A percentile compares a stretch with the other conserved stretches of the same genome.
phyloP scores from a whole-genome alignment of 75 land plant species.

The Chamaecyparis obtusa region DNA sequence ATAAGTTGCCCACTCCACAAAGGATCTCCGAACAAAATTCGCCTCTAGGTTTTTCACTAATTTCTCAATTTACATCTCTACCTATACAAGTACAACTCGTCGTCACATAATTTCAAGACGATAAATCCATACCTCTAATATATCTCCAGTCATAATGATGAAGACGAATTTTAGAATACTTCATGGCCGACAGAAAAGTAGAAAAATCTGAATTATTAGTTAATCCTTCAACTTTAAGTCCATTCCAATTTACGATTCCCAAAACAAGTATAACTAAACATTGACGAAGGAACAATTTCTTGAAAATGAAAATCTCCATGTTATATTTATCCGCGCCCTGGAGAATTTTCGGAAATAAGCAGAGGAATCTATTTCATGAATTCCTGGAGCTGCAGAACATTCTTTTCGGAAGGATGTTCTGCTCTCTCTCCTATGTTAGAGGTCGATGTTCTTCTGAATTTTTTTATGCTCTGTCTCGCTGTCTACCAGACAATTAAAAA shows the following conservation, averaged over 20 bases:
- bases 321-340: background rate
- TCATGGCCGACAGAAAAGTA: background rate
- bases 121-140: background rate
- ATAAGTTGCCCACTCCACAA: background rate
- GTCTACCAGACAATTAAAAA: too few species aligned
- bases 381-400: background rate
- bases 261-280: background rate
- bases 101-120: background rate
- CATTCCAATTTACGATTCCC: background rate
- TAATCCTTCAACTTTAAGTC: background rate
- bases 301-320: background rate
- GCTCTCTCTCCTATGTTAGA: background rate
- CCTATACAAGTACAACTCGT: background rate
- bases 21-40: background rate
- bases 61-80: background rate
- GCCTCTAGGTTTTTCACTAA: background rate
- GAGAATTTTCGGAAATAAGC: background rate
- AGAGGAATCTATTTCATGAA: background rate
- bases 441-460: too few species aligned
- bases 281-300: background rate
- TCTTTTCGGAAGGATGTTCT: background rate
- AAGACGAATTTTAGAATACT: background rate
- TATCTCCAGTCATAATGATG: background rate
- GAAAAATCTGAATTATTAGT: background rate
- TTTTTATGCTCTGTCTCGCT: too few species aligned